These are phyloP conservation scores for Pleurotus sapidus DNA, from an alignment of 768 basidiomycete species.

Conservation along the genomic window DNA sequence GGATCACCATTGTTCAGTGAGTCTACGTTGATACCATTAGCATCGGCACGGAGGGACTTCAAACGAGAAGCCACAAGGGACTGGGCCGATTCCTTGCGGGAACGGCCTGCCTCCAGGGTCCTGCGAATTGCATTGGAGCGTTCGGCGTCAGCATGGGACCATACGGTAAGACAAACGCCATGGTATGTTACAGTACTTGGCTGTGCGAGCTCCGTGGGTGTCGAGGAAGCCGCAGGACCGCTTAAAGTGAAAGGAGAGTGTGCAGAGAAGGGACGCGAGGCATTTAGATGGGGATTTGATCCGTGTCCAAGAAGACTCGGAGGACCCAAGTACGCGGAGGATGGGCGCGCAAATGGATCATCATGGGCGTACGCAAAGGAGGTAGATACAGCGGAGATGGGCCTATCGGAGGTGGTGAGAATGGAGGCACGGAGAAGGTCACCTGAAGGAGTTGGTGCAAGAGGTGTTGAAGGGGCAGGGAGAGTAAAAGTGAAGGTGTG, in stretches of 20 bases:
- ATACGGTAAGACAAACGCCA: slow-evolving; percentile 91
- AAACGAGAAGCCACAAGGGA: slow-evolving; percentile 66
- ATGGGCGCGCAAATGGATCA: slow-evolving; percentile 77
- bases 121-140: slow-evolving; percentile 81
- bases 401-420: slow-evolving; percentile 58
- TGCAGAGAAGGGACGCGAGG: slow-evolving; percentile 25
- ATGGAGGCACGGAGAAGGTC: slow-evolving; percentile 76
- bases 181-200: slow-evolving; percentile 69
- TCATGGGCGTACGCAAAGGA: slow-evolving; percentile 78
- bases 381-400: slow-evolving; percentile 53
- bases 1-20: slow-evolving; percentile 41
- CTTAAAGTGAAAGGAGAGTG: slow-evolving; percentile 29
- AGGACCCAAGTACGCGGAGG: slow-evolving; percentile 79
- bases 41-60: slow-evolving; percentile 59
- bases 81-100: slow-evolving; percentile 78
- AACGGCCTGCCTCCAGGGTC: slow-evolving; percentile 75
- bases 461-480: slow-evolving; percentile 71
- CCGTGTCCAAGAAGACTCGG: slow-evolving; percentile 58
- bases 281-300: slow-evolving; percentile 24
- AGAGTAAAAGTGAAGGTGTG: slow-evolving; percentile 90
- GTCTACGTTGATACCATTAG: slow-evolving; percentile 39
- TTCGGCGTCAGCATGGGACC: slow-evolving; percentile 92
- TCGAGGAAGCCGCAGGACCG: slow-evolving; percentile 21
- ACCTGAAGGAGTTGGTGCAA: slow-evolving; percentile 70
- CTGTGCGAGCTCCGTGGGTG: background rate